phyloP scores from a whole-genome alignment of 257 asterid genomes.

The Capsicum baccatum region DNA sequence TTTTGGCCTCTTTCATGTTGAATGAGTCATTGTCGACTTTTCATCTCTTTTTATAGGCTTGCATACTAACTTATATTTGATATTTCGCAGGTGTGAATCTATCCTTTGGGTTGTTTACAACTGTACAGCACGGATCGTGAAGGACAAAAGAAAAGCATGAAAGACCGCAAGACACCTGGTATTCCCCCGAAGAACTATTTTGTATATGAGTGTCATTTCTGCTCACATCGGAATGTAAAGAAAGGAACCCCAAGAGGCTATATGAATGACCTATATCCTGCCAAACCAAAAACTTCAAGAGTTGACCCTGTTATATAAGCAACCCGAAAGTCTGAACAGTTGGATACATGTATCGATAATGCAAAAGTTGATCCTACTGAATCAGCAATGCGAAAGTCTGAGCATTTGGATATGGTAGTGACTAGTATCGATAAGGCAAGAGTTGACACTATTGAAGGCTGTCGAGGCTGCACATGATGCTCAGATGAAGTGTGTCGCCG shows the following conservation, averaged over 20 bases:
- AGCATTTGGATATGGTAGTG: not conserved
- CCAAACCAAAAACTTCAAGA: conserved; percentile 43
- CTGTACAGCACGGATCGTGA: conserved; percentile 65
- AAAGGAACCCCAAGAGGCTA: conserved; percentile 75
- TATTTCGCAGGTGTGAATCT: conserved; percentile 68
- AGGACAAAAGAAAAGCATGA: conserved; percentile 43
- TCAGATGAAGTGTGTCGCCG: too few species aligned
- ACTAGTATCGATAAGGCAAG: not conserved
- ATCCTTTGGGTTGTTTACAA: conserved; percentile 72
- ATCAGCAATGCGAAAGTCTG: conserved; percentile 21
- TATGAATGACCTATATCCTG: conserved; percentile 56
- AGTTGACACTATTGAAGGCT: not conserved
- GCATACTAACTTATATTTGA: not conserved
- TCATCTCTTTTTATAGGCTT: not conserved
- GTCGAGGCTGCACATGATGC: too few species aligned
- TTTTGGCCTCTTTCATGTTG: not conserved
- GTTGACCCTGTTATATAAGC: conserved; percentile 30
- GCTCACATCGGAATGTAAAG: conserved; percentile 64
- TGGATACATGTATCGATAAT: not conserved
- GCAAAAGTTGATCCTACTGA: not conserved
- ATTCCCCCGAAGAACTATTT: conserved; percentile 51
- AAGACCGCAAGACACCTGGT: conserved; percentile 44
- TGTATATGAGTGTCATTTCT: conserved; percentile 68
- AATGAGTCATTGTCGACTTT: not conserved
- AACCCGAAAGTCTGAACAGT: conserved; percentile 22